Conservation (phyloP, 805 yeast genomes). For the Candida cerambycidarum region DNA sequence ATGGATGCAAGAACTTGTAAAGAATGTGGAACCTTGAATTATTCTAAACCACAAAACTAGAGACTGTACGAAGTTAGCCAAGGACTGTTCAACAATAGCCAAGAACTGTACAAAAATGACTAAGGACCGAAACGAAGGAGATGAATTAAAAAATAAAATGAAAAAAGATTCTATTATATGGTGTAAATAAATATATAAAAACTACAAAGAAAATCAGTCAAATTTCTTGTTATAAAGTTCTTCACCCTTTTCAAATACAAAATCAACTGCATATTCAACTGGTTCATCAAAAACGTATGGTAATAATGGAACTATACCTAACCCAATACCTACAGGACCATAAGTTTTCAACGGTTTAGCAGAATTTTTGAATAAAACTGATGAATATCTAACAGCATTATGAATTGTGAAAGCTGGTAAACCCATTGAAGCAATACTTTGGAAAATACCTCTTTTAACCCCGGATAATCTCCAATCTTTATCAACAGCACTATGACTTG, state of each 20-base stretch:
- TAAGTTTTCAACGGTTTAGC: constrained; percentile 51
- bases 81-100: not conserved
- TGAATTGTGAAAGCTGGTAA: constrained; percentile 86
- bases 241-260: constrained; percentile 54
- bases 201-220: not conserved
- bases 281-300: constrained; percentile 84
- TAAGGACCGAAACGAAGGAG: not conserved
- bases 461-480: constrained; percentile 68
- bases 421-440: constrained; percentile 81
- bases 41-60: constrained; percentile 52
- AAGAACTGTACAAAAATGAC: not conserved
- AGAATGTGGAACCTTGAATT: constrained; percentile 70
- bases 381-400: constrained; percentile 69
- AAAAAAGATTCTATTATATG: not conserved
- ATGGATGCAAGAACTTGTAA: constrained; percentile 66
- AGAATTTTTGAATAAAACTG: constrained; percentile 57
- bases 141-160: not conserved
- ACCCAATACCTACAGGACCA: constrained; percentile 80
- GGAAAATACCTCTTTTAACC: constrained; percentile 75
- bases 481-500: constrained; percentile 33
- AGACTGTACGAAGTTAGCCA: not conserved
- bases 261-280: constrained; percentile 68
- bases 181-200: constrained; percentile 3
- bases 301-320: constrained; percentile 71
- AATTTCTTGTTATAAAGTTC: constrained; percentile 14